A percentile compares a stretch with the other conserved stretches of the same genome.
Evolutionary conservation across 495 filamentous ascomycete species (phyloP).

Genomic region (Podospora pseudopauciseta): DNA sequence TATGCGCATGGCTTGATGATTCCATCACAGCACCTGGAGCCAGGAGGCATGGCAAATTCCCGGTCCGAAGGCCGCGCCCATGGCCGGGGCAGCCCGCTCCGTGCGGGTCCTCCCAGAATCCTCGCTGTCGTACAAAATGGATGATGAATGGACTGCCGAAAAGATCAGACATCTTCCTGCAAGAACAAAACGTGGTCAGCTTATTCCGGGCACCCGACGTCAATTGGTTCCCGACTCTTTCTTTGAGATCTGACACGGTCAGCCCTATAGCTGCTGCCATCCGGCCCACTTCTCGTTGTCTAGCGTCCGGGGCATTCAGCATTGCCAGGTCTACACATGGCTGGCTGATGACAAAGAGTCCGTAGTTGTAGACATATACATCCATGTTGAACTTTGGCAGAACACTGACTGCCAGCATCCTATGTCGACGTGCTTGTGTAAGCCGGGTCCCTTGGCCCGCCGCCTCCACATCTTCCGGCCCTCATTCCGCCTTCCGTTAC

Average conservation of each 20-base stretch:
- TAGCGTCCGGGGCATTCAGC: not conserved
- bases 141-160: not conserved
- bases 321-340: not conserved
- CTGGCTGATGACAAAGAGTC: not conserved
- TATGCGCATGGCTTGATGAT: not conserved
- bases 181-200: not conserved
- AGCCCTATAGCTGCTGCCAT: not conserved
- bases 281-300: not conserved
- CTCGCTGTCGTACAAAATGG: not conserved
- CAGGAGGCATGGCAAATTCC: not conserved
- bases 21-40: not conserved
- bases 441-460: not conserved
- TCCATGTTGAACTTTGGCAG: not conserved
- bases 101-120: conserved; percentile 7
- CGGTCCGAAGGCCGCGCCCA: not conserved
- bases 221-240: not conserved
- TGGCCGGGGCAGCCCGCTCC: too few relatives aligned
- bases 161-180: not conserved
- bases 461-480: not conserved
- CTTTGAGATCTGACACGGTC: not conserved
- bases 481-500: conserved; percentile 26
- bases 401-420: too few relatives aligned
- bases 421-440: not conserved
- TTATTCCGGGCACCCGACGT: not conserved
- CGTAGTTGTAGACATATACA: not conserved